Base-by-base conservation (phyloP, 2,329 filamentous ascomycete species). In the Ceratocystis cacaofunesta region DNA sequence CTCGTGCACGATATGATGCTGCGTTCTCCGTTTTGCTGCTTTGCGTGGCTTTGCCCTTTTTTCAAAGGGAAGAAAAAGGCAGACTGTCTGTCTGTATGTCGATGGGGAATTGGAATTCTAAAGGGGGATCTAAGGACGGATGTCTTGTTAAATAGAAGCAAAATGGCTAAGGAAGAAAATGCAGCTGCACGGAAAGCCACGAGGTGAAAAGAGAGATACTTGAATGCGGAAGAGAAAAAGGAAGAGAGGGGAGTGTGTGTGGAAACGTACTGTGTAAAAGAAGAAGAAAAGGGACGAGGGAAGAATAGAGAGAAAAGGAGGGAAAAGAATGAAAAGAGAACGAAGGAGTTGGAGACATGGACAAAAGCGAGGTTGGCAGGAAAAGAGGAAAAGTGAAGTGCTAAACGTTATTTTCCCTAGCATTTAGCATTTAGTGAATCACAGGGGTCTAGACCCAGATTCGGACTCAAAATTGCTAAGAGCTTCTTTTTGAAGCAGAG, bases 311-410 rank as follows among this genome's bases (percentile, higher is more conserved):
- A 63, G 22, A 50, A n/a, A 41, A 50, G 48, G n/a, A 25, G 30
- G 52, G 12, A 48, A 62, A 46, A 17, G 32, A 61, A 48, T 41
- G 32, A 5, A 36, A 52, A 57, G 19, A 19, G 50, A 28, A 57
- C 52, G 52, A 57, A 57, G 52, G 52, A 57, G 52, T 57, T 57
- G 52, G 52, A 57, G 28, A 36, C 22, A 36, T 52, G 43, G 22
- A n/a, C n/a, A 15, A 63, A 30, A 61, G 32, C 19, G 32, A 52
- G 44, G 44, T 52, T 36, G 46, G 32, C 46, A 55, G 22, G 22
- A 43, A 43, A 43, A 43, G 43, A 43, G 43, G 28, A 28, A 19
- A 62, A 44, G 32, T 28, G 12, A 17, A 15, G 10, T 57, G 52
- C 22, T 57, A 8, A 57, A 57, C 15, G 15, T 57, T 57, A 30